Conservation (phyloP, 257 asterid species). For the Solanum raphanifolium region DNA sequence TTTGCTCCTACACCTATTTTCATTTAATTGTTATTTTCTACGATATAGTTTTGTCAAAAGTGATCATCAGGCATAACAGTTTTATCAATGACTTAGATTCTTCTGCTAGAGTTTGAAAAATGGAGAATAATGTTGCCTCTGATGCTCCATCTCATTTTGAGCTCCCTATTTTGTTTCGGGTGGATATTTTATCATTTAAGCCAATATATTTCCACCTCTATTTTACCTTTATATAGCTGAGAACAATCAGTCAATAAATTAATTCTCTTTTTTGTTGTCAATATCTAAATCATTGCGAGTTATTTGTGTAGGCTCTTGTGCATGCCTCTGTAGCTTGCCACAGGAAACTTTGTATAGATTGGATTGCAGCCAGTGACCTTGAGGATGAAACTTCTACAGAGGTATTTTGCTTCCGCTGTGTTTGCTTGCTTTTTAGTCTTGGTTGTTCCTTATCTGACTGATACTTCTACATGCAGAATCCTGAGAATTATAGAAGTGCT, state of each 20-base stretch:
- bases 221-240: not conserved
- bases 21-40: not conserved
- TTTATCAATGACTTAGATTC: not conserved
- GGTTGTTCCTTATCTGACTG: conserved; percentile 12
- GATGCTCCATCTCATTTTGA: not conserved
- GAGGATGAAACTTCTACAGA: conserved; percentile 61
- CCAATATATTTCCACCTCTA: not conserved
- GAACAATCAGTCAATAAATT: not conserved
- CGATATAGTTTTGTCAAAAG: not conserved
- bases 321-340: conserved; percentile 82
- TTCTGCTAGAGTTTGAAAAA: not conserved
- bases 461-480: conserved; percentile 43
- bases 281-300: not conserved
- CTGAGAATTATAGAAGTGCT: conserved; percentile 56
- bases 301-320: conserved; percentile 77
- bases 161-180: not conserved
- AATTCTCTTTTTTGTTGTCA: not conserved
- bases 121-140: not conserved
- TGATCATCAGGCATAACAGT: not conserved
- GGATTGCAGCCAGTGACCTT: conserved; percentile 91
- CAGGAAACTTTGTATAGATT: conserved; percentile 65
- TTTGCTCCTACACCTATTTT: not conserved
- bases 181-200: not conserved
- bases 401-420: conserved; percentile 24
- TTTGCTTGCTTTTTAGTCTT: conserved; percentile 7